Evolutionary conservation across 352 stramenopile species (phyloP).

Genomic region (Peronospora farinosa): DNA sequence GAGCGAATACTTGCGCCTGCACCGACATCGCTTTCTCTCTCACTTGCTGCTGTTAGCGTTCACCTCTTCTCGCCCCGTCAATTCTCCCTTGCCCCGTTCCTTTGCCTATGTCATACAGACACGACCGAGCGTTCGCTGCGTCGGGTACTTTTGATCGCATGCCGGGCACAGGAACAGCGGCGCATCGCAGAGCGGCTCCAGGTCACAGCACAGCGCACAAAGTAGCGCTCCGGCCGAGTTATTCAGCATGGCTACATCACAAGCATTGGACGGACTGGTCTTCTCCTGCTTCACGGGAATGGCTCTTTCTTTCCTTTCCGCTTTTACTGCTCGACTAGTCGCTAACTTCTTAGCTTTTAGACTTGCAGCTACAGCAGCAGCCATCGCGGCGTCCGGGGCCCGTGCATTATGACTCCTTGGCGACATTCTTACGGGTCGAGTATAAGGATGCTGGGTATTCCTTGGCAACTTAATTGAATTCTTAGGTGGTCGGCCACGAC

Average conservation of each 20-base stretch:
- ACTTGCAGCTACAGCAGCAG: slow-evolving; percentile 12
- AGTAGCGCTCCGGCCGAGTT: slow-evolving; percentile 35
- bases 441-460: slow-evolving; percentile 10
- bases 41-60: slow-evolving; percentile 12
- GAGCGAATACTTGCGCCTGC: not conserved
- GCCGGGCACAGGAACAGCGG: slow-evolving; percentile 64
- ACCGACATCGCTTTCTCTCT: slow-evolving; percentile 9
- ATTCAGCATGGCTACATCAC: slow-evolving; percentile 47
- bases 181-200: slow-evolving; percentile 33
- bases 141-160: slow-evolving; percentile 81
- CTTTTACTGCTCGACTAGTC: slow-evolving; percentile 12
- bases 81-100: slow-evolving; percentile 1
- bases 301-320: slow-evolving; percentile 14
- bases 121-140: slow-evolving; percentile 62
- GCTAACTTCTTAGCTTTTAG: slow-evolving; percentile 11
- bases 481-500: slow-evolving; percentile 38
- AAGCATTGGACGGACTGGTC: slow-evolving; percentile 59
- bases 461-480: slow-evolving; percentile 38
- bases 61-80: slow-evolving; percentile 7
- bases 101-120: slow-evolving; percentile 43
- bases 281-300: slow-evolving; percentile 31
- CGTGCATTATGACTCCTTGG: slow-evolving; percentile 27
- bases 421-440: slow-evolving; percentile 20
- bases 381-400: slow-evolving; percentile 14
- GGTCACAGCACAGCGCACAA: slow-evolving; percentile 67